Evolutionary conservation across 192 early-diverging fungal genomes (phyloP).

Genomic region (Coemansia sp.): DNA sequence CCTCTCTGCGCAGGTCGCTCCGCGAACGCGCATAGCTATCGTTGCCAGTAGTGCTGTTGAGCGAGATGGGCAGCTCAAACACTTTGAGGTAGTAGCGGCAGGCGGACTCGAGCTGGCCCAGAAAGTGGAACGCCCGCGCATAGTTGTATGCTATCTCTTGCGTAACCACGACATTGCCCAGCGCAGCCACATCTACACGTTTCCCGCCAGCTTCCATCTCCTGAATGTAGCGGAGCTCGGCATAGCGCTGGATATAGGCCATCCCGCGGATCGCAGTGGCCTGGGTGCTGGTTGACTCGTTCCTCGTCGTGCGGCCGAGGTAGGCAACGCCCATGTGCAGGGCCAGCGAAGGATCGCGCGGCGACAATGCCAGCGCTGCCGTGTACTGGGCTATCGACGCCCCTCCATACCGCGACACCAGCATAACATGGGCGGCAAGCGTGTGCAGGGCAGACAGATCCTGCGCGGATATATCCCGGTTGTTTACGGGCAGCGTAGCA

Average conservation of each 20-base stretch:
- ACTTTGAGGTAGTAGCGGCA: slow-evolving; percentile 79
- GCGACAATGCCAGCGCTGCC: slow-evolving; percentile 21
- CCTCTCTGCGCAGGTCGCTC: slow-evolving; percentile 62
- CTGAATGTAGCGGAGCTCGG: slow-evolving; percentile 26
- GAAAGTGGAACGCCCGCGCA: slow-evolving; percentile 83
- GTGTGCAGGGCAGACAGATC: slow-evolving; percentile 33
- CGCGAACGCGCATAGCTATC: neutral
- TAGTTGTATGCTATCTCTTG: slow-evolving; percentile 73
- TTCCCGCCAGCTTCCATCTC: slow-evolving; percentile 9
- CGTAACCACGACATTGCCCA: slow-evolving; percentile 19
- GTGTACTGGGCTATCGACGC: slow-evolving; percentile 30
- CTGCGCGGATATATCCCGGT: too few relatives aligned
- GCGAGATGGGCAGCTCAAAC: slow-evolving; percentile 54
- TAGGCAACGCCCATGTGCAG: slow-evolving; percentile 35
- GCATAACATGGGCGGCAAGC: slow-evolving; percentile 27
- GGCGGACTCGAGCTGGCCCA: slow-evolving; percentile 77
- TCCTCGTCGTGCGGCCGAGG: slow-evolving; percentile 2
- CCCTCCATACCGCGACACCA: slow-evolving; percentile 4
- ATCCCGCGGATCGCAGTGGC: slow-evolving; percentile 19
- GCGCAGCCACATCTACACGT: neutral
- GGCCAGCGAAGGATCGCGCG: slow-evolving; percentile 24
- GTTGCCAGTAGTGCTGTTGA: neutral
- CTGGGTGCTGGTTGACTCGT: neutral
- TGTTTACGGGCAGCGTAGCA: too few relatives aligned
- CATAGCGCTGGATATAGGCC: slow-evolving; percentile 36